These are phyloP conservation scores for Trichoderma endophyticum DNA, from an alignment of 2,329 filamentous ascomycete genomes.

Conservation along the genomic window DNA sequence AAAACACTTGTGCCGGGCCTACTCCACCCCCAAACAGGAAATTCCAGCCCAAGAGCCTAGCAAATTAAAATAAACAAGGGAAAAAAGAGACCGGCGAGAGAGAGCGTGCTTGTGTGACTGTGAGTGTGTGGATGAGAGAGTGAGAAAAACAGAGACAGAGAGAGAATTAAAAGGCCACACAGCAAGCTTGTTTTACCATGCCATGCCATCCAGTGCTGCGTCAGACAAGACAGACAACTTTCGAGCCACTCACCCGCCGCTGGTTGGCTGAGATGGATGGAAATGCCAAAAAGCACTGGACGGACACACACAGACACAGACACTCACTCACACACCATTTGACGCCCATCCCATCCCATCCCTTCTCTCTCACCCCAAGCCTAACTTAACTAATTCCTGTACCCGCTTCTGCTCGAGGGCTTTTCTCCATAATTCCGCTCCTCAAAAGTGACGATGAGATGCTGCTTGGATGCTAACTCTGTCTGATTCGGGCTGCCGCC, in stretches of 20 bases:
- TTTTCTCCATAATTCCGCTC: constrained; percentile 10
- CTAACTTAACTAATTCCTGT: background rate
- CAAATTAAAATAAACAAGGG: background rate
- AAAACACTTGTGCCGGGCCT: constrained; percentile 15
- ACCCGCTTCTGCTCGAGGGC: background rate
- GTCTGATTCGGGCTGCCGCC: background rate
- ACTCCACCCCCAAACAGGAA: constrained; percentile 19
- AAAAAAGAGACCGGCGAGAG: background rate
- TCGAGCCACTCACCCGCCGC: background rate
- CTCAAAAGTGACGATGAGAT: background rate
- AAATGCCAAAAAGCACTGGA: background rate
- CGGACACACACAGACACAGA: background rate
- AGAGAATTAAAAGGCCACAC: background rate
- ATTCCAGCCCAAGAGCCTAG: constrained; percentile 19
- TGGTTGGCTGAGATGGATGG: background rate
- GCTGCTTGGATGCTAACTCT: background rate
- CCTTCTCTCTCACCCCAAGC: background rate
- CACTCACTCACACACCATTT: background rate
- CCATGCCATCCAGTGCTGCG: background rate
- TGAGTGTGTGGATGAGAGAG: background rate
- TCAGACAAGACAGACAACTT: constrained; percentile 1
- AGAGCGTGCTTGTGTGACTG: background rate
- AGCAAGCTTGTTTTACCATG: background rate
- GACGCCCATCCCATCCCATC: background rate
- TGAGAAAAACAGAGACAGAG: background rate